Evolutionary conservation across 306 rosid genomes (phyloP).

Genomic region (Pachyrhizus erosus): DNA sequence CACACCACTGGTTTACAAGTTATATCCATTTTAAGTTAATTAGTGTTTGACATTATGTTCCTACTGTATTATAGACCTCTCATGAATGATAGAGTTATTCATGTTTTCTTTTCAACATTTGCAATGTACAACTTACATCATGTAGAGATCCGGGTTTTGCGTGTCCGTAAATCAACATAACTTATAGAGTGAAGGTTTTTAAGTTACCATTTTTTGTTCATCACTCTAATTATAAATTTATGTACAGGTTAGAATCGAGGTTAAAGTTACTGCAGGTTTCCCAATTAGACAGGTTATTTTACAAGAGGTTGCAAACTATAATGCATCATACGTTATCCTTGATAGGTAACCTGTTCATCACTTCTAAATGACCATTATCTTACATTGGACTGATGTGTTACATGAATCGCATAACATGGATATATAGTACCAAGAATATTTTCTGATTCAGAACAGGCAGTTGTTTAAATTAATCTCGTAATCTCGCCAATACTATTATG

Average conservation of each 20-base stretch:
- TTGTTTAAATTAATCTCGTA: not conserved
- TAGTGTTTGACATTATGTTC: not conserved
- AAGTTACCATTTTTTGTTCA: not conserved
- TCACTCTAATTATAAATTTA: not conserved
- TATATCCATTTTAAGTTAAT: not conserved
- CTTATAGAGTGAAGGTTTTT: not conserved
- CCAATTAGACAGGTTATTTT: slow-evolving; percentile 65
- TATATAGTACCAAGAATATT: not conserved
- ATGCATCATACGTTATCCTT: slow-evolving; percentile 63
- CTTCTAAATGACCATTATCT: not conserved
- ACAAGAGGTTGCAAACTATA: slow-evolving; percentile 55
- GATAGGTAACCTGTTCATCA: slow-evolving; percentile 53
- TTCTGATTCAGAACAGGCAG: not conserved
- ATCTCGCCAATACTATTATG: not conserved
- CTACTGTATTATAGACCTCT: not conserved
- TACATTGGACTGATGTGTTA: not conserved
- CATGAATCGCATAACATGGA: not conserved
- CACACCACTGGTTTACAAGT: not conserved
- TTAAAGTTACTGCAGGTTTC: slow-evolving; percentile 66
- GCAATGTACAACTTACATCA: not conserved
- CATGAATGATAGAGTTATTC: not conserved
- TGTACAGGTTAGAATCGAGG: slow-evolving; percentile 65
- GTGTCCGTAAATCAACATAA: not conserved
- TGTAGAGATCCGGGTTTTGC: not conserved
- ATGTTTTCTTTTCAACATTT: not conserved